These are phyloP conservation scores for Elymus sibiricus DNA, from an alignment of 176 grass and related monocot genomes.

Conservation along the genomic window DNA sequence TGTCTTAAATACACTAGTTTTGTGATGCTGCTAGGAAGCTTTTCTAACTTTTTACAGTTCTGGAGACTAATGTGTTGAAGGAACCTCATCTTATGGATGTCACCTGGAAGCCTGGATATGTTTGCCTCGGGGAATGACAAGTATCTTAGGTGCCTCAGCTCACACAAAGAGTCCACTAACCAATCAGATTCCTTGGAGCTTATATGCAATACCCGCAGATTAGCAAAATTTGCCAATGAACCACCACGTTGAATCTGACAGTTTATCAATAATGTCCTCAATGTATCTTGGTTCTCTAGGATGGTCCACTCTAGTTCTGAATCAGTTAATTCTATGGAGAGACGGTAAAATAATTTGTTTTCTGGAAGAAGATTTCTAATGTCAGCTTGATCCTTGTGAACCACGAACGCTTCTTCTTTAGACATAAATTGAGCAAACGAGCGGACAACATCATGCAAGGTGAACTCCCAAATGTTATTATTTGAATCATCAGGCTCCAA, in stretches of 20 bases:
- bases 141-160: constrained; percentile 8
- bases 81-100: not conserved
- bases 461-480: not conserved
- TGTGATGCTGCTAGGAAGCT: not conserved
- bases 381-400: not conserved
- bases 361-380: not conserved
- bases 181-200: not conserved
- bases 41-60: not conserved
- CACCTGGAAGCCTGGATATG: not conserved
- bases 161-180: not conserved
- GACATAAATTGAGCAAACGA: constrained; percentile 8
- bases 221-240: not conserved
- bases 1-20: not conserved
- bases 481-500: not conserved
- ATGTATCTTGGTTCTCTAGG: not conserved
- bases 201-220: not conserved
- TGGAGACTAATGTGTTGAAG: not conserved
- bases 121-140: not conserved
- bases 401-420: not conserved
- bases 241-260: not conserved
- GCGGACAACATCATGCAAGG: not conserved
- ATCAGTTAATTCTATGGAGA: not conserved
- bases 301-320: not conserved
- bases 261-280: not conserved
- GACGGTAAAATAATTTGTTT: not conserved